Conservation (phyloP, 2,329 filamentous ascomycete genomes). For the Cladorrhinum sp. region DNA sequence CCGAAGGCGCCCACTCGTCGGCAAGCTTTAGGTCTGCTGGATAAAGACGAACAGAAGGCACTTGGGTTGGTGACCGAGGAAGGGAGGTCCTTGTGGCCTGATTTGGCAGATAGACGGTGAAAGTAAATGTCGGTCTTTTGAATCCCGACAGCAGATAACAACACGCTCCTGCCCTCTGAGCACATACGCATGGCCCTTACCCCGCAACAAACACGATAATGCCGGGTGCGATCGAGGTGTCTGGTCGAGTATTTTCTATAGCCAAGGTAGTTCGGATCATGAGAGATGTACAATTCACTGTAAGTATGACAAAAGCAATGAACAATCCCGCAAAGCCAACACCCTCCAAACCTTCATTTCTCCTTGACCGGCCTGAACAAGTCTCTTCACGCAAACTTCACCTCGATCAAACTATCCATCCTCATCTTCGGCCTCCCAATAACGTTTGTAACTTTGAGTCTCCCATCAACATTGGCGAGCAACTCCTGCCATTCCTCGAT, state of each 20-base stretch:
- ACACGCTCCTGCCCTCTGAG: too few relatives aligned
- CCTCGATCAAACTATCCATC: constrained; percentile 14
- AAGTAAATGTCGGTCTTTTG: neutral
- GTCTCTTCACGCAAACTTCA: neutral
- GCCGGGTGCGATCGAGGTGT: too few relatives aligned
- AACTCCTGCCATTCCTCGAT: constrained; percentile 16
- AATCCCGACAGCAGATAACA: too few relatives aligned
- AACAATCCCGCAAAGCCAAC: too few relatives aligned
- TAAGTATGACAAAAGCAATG: too few relatives aligned
- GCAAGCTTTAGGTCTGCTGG: constrained; percentile 62
- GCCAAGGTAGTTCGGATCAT: too few relatives aligned
- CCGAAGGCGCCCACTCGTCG: constrained; percentile 62
- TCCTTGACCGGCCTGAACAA: too few relatives aligned
- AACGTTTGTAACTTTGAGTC: constrained; percentile 8
- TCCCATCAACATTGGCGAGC: constrained; percentile 12
- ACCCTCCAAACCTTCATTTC: too few relatives aligned
- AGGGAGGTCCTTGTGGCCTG: neutral
- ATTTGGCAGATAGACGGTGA: neutral
- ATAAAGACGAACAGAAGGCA: constrained; percentile 47
- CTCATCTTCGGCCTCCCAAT: constrained; percentile 16
- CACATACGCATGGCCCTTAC: too few relatives aligned
- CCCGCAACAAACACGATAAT: too few relatives aligned
- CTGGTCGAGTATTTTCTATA: too few relatives aligned
- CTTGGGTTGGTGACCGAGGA: neutral
- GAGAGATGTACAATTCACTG: too few relatives aligned